Base-by-base conservation (phyloP, 1,284 basidiomycete genomes). In the Megacollybia platyphylla region DNA sequence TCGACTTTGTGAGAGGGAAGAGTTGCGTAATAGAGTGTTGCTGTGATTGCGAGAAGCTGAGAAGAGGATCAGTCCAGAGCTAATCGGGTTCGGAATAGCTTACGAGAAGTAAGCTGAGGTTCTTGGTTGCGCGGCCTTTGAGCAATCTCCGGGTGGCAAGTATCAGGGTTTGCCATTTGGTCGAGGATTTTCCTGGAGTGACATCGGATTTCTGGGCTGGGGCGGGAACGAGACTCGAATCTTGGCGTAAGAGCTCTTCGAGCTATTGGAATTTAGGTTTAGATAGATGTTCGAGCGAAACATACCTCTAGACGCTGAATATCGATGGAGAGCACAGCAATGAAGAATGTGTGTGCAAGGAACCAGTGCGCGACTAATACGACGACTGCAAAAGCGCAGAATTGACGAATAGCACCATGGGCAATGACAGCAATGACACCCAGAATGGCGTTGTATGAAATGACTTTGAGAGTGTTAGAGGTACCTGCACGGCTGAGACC, bases 281-380 rank as follows among this genome's bases (percentile, higher is more conserved):
- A 11, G n/a, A 31, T 17, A 10, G 27, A 8, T 6, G 15, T 45
- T 7, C 46, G 37, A 36, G 39, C n/a, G 36, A 40, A 41, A 41
- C 38, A 30, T 44, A 76, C 84, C 67, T 93, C 90, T 20, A 94
- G 64, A 39, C 90, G 79, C 51, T 92, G 88, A 43, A 93, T 78
- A 62, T 94, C 90, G 52, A 94, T 91, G 4, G 85, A 87, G 18
- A 94, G 64, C 13, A 94, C 87, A 11, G 90, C 86, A 51, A 90
- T 70, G 60, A 93, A 94, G 61, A 93, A 91, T 0, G 88, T 91
- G 57, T 93, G 87, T 17, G 91, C 86, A 44, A 94, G 66, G 61
- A 92, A 96, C 87, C 90, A 97, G 59, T 97, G 93, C 24, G 91
- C 90, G 30, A 97, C 82, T 30, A 97, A 73, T 5, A 96, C 89